phyloP scores from a whole-genome alignment of 371 early-diverging fungal genomes.

The Saksenaea vasiformis region DNA sequence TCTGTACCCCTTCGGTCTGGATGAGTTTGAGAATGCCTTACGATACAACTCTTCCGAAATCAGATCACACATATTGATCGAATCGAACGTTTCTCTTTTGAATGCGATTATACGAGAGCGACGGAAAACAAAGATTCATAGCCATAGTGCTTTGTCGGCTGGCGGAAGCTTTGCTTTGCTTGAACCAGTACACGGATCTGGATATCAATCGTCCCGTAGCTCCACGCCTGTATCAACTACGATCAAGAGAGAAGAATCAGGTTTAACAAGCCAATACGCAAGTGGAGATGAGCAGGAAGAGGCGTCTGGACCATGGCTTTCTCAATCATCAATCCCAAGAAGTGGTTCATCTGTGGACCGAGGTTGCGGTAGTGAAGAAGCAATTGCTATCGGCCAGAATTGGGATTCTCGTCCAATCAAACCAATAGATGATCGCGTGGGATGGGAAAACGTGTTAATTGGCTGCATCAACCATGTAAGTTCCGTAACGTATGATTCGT shows the following conservation, averaged over 20 bases:
- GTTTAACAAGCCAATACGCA: not conserved
- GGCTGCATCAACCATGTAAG: conserved; percentile 50
- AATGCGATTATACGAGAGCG: conserved; percentile 45
- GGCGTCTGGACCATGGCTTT: conserved; percentile 4
- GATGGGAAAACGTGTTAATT: conserved; percentile 52
- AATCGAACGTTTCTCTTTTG: conserved; percentile 40
- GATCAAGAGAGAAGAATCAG: not conserved
- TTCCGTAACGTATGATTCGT: not conserved
- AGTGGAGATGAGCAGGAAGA: conserved; percentile 3
- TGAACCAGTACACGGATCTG: conserved; percentile 23
- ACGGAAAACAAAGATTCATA: conserved; percentile 9
- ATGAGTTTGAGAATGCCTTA: conserved; percentile 49
- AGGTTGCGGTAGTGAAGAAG: conserved; percentile 35
- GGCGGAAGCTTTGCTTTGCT: not conserved
- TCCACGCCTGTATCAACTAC: not conserved
- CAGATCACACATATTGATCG: conserved; percentile 31
- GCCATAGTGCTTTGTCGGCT: not conserved
- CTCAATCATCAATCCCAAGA: conserved; percentile 5
- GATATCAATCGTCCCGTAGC: conserved; percentile 20
- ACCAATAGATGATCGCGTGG: conserved; percentile 35
- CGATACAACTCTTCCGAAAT: conserved; percentile 19
- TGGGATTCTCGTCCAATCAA: conserved; percentile 42
- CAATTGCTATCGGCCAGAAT: conserved; percentile 22
- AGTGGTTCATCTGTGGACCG: conserved; percentile 18
- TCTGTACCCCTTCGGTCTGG: conserved; percentile 42